phyloP scores from a whole-genome alignment of 2,329 filamentous ascomycete species.

The Cadophora sp. region DNA sequence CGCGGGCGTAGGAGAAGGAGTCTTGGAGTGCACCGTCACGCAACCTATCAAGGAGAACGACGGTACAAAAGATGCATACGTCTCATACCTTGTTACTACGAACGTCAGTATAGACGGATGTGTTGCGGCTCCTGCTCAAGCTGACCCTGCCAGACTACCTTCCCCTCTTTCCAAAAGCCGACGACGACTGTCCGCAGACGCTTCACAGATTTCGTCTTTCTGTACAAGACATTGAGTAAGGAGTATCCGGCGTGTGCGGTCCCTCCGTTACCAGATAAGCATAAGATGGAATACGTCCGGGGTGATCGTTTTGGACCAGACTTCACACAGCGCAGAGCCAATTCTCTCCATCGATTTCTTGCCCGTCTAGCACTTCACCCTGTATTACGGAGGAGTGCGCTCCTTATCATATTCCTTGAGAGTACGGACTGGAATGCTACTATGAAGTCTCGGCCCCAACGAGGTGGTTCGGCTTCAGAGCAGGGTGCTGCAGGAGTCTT shows the following conservation, averaged over 20 bases:
- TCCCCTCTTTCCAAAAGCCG: conserved; percentile 87
- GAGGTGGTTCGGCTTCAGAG: conserved; percentile 61
- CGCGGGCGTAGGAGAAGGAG: conserved; percentile 71
- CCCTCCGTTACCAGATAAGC: conserved; percentile 94
- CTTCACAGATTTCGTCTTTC: conserved; percentile 97
- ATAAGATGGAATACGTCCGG: conserved; percentile 98
- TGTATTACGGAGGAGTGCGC: conserved; percentile 79
- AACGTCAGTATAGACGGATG: conserved; percentile 61
- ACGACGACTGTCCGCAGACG: conserved; percentile 83
- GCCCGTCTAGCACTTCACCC: conserved; percentile 87
- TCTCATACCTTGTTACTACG: conserved; percentile 94
- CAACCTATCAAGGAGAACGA: conserved; percentile 93
- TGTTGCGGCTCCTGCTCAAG: conserved; percentile 13
- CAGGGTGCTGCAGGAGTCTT: conserved; percentile 74
- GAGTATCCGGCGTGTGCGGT: conserved; percentile 94
- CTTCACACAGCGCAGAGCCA: conserved; percentile 87
- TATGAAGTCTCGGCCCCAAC: conserved; percentile 79
- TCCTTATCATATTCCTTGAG: conserved; percentile 91
- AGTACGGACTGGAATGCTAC: conserved; percentile 95
- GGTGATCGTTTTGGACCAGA: conserved; percentile 94
- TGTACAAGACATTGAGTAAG: conserved; percentile 86
- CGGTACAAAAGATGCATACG: conserved; percentile 94
- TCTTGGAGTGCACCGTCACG: conserved; percentile 82
- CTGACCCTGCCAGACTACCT: conserved; percentile 73
- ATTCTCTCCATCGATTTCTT: conserved; percentile 91